Conservation (phyloP, 2,329 filamentous ascomycete genomes). For the Fusarium transvaalense region DNA sequence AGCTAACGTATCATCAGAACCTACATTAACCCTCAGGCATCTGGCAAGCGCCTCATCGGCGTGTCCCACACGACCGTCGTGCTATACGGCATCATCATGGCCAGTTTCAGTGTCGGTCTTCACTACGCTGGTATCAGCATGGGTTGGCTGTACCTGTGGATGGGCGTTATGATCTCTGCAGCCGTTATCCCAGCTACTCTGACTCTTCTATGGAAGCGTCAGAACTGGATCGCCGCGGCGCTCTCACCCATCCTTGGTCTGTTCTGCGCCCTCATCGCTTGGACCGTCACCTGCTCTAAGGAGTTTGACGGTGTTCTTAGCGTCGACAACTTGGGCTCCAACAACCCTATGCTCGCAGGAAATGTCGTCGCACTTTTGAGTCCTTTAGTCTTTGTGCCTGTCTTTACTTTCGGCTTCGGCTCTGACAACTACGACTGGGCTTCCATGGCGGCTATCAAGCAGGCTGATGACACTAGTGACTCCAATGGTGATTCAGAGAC, state of each 20-base stretch:
- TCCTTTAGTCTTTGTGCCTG: conserved; percentile 78
- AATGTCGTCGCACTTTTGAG: conserved; percentile 87
- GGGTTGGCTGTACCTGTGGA: conserved; percentile 90
- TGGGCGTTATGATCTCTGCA: conserved; percentile 90
- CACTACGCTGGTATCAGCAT: conserved; percentile 82
- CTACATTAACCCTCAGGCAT: conserved; percentile 78
- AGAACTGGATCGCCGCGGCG: conserved; percentile 79
- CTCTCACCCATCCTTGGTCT: conserved; percentile 76
- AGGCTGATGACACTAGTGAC: conserved; percentile 81
- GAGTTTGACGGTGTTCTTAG: conserved; percentile 75
- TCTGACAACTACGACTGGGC: conserved; percentile 85
- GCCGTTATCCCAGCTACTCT: conserved; percentile 87
- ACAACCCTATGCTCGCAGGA: conserved; percentile 88
- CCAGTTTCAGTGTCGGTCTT: conserved; percentile 80
- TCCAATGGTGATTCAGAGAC: conserved; percentile 57
- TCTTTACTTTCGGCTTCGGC: conserved; percentile 74
- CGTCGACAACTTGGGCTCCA: conserved; percentile 81
- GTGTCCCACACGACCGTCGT: conserved; percentile 81
- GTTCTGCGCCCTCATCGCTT: conserved; percentile 74
- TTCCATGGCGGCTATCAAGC: conserved; percentile 83
- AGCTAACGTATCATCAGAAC: conserved; percentile 12
- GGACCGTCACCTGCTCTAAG: conserved; percentile 77
- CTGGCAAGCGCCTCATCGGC: conserved; percentile 81
- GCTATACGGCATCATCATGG: conserved; percentile 80
- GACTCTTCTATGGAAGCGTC: conserved; percentile 83